Evolutionary conservation across 176 grass and related monocot genomes (phyloP), one percentile per base, ranked within the genome.

Genomic region (Triticum timopheevii): DNA sequence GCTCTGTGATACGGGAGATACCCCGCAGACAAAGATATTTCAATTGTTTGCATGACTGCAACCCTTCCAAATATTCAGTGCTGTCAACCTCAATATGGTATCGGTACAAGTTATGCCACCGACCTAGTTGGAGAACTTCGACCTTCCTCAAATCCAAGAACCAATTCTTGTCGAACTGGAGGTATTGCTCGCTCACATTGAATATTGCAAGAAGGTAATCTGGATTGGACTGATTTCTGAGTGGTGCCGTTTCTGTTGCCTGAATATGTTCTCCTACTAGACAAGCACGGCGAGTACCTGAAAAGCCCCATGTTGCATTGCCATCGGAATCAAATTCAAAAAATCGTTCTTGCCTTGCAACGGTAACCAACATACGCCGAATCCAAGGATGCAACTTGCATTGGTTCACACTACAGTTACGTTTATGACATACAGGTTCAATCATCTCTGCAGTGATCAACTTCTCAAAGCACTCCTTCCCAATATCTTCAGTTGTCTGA

Each of bases 1-100:
- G 92, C 30, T 80, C 83, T 19, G 58, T 75, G n/a, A 92, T 89
- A 35, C 86, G 82, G 42, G 88, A 89, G 69, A 93, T 80, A 58
- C 90, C 90, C 59, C 86, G 69, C 56, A 95, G 75, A 52, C 83
- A 86, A 69, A 94, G 87, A 86, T 92, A 94, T 80, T 76, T 94
- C 58, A 94, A 44, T 63, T 94, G 87, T 75, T 86, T 80, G 45
- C 80, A 90, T 62, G 58, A 80, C 28, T 84, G 72, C 23, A 93
- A 35, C 12, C 82, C 91, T 64, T 91, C 76, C 61, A 95, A 80
- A 73, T 81, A 90, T 16, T 88, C 79, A 5, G 64, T 88, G 69
- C 7, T 86, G 33, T 90, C 73, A 63, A 92, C 82, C 70, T 95
- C 93, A 19, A 90, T 90, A 86, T 95, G 90, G 47, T 92, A 83